Base-by-base conservation (phyloP, 257 asterid genomes). In the Solanum virginianum region DNA sequence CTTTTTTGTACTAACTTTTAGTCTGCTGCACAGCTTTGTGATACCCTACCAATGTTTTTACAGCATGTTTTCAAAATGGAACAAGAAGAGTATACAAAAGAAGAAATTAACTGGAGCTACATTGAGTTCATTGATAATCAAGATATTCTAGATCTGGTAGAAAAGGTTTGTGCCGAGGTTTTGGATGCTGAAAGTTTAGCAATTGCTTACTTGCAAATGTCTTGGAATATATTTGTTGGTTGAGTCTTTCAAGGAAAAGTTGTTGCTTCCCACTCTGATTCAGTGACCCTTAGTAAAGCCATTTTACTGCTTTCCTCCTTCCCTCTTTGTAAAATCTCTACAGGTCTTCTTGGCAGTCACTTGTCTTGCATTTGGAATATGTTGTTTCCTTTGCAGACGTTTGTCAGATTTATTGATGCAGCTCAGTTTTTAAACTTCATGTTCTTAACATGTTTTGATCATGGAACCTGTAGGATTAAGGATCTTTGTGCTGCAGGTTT, bases 61-160 rank as follows among this genome's bases (percentile, higher is more conserved):
- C 96, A 97, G 99, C 99, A 97, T 59, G 99, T 97, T 83, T 97
- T 97, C 88, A 97, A 97, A 92, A 97, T 94, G 98, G 99, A 97
- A 94, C 99, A 97, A 94, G 99, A 97, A 90, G 99, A 96, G 91
- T 96, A 96, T 81, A 96, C 98, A 9, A 97, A 94, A 90, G 99
- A 97, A 93, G 98, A 97, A 90, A 97, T 97, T 84, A 89, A 95
- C 90, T 97, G 98, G 99, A 97, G 99, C 93, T 97, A 97, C 91
- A 97, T 97, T 74, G 99, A 97, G 94, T 97, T 97, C 92, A 95
- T 97, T 69, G 99, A 95, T 88, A 97, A 97, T 89, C 94, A 95
- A 92, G 99, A 97, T 91, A 91, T 96, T 87, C 87, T 95, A 51
- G 99, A 94, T 90, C 94, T 96, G 75, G 94, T 96, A 84, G 99